These are phyloP conservation scores for Entelexis sorbosivorans DNA, from an alignment of 1,139 yeast genomes.

Conservation along the genomic window DNA sequence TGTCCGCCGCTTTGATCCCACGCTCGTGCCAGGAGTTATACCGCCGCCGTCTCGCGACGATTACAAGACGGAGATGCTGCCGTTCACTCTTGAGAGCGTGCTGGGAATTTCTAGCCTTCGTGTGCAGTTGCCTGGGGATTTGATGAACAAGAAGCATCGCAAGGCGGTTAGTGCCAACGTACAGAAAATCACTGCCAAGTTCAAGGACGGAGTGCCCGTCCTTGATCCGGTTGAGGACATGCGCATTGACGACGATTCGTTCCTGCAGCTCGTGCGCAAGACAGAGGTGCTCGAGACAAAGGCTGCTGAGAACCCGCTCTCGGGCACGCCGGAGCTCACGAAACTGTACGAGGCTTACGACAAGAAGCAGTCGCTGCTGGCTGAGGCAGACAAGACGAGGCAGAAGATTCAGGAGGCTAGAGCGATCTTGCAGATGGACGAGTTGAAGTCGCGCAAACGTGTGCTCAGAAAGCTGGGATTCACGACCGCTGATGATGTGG, in stretches of 20 bases:
- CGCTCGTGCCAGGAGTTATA: constrained; percentile 75
- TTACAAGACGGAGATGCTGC: constrained; percentile 65
- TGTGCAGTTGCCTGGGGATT: constrained; percentile 69
- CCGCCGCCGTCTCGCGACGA: constrained; percentile 66
- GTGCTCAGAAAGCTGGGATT: constrained; percentile 80
- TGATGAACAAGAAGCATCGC: constrained; percentile 58
- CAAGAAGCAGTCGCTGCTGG: constrained; percentile 50
- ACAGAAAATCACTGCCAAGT: constrained; percentile 65
- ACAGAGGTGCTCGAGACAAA: constrained; percentile 72
- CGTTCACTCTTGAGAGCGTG: constrained; percentile 72
- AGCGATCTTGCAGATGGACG: constrained; percentile 88
- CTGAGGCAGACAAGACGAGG: constrained; percentile 50
- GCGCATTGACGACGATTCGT: constrained; percentile 78
- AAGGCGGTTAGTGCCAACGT: constrained; percentile 67
- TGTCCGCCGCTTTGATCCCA: constrained; percentile 44
- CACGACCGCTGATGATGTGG: constrained; percentile 61
- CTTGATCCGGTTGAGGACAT: constrained; percentile 85
- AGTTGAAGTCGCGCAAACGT: constrained; percentile 80
- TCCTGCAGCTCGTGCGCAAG: constrained; percentile 57
- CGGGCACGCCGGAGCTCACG: constrained; percentile 53
- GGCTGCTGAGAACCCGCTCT: constrained; percentile 57
- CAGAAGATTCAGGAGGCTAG: constrained; percentile 70
- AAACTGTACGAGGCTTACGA: constrained; percentile 51
- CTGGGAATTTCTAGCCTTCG: constrained; percentile 67
- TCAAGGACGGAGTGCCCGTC: constrained; percentile 80